Percentiles rank a stretch among this genome's conserved stretches.
Conservation (phyloP, 2,329 filamentous ascomycete species). For the Alternaria sp. region DNA sequence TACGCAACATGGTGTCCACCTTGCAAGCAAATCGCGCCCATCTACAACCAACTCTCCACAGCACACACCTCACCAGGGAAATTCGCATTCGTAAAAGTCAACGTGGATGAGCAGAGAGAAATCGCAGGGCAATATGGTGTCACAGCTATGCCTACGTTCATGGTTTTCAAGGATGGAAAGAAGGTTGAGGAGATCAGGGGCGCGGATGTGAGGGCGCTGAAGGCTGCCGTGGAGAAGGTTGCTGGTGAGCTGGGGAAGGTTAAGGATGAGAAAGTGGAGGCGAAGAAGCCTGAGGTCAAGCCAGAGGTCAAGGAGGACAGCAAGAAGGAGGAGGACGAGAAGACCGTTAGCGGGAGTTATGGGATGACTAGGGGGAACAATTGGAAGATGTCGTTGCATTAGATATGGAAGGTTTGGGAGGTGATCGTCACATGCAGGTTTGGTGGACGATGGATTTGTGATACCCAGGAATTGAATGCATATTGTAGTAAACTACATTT, state of each 20-base stretch:
- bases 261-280: constrained; percentile 10
- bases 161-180: constrained; percentile 43
- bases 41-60: constrained; percentile 59
- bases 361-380: constrained; percentile 37
- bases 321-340: constrained; percentile 26
- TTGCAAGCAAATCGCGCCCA: constrained; percentile 61
- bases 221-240: constrained; percentile 31
- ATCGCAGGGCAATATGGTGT: constrained; percentile 58
- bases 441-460: not conserved
- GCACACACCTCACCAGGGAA: constrained; percentile 53
- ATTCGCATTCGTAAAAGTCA: constrained; percentile 61
- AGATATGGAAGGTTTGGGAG: not conserved
- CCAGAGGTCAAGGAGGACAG: constrained; percentile 3
- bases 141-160: constrained; percentile 51
- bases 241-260: constrained; percentile 15
- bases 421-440: not conserved
- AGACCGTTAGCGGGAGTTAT: constrained; percentile 43
- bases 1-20: constrained; percentile 64
- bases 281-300: constrained; percentile 13
- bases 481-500: not conserved
- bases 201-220: constrained; percentile 36
- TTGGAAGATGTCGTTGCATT: constrained; percentile 39
- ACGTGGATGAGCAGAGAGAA: constrained; percentile 60
- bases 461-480: not conserved
- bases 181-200: constrained; percentile 38